Percentiles rank a stretch among this genome's conserved stretches.
Evolutionary conservation across 169 alveolate genomes (phyloP).

Genomic region (Babesia caballi): DNA sequence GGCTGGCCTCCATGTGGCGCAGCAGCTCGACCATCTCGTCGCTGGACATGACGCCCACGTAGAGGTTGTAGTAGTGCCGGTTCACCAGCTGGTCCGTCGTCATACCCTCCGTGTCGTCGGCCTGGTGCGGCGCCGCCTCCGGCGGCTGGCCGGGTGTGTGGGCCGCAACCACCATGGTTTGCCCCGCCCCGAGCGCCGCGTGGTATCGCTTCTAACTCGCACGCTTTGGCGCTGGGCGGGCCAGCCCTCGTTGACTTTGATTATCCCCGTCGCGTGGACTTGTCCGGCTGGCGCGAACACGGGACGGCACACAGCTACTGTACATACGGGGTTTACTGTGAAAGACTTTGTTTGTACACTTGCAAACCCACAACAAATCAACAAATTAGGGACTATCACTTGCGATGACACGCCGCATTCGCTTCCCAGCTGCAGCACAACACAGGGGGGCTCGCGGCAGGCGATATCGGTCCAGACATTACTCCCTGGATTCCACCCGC

Average conservation of each 20-base stretch:
- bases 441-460: constrained; percentile 2
- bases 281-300: no score
- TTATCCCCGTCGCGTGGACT: neutral
- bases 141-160: neutral
- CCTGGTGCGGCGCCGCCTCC: neutral
- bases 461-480: neutral
- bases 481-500: neutral
- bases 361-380: no score
- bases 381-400: no score
- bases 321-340: no score
- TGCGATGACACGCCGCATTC: no score
- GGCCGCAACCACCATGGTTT: neutral
- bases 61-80: constrained; percentile 71
- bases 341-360: no score
- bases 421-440: constrained; percentile 26
- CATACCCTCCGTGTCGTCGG: constrained; percentile 19
- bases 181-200: neutral
- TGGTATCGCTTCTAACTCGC: no score
- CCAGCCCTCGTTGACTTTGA: neutral
- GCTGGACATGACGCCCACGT: constrained; percentile 72
- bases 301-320: no score
- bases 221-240: no score
- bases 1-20: constrained; percentile 66
- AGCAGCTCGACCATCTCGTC: constrained; percentile 75
- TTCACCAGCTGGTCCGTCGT: constrained; percentile 70